Base-by-base conservation (phyloP, 306 rosid species). In the Begonia masoniana region DNA sequence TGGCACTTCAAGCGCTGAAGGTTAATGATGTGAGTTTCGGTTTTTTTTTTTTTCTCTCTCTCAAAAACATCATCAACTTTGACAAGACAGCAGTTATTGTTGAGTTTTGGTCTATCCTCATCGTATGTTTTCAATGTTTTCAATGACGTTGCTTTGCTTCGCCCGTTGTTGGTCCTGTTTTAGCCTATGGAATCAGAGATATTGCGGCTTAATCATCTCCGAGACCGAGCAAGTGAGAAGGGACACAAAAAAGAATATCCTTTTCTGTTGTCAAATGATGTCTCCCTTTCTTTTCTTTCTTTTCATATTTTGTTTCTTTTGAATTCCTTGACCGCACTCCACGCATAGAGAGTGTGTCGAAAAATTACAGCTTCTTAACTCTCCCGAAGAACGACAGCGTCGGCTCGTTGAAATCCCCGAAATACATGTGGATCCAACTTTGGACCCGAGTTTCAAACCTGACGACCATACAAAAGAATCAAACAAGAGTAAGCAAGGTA, bases 161-260 rank as follows among this genome's bases (percentile, higher is more conserved):
- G 1, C 9, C 9, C 9, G 39, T 31, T 31, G 9, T 31, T 31
- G 39, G 2, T 31, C 39, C 7, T 31, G 39, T 31, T 79, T 15
- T 71, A 91, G 97, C 62, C 64, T 63, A 76, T 85, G 65, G 83
- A 74, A 47, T 77, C 77, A 50, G 94, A 91, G 82, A 75, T 69
- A 58, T 60, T 79, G 68, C 77, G 65, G 59, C 78, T 83, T 54
- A 81, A 57, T 63, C 78, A 83, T 68, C 96, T 91, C 24, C 94
- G 81, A 39, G 83, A 78, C 66, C 78, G 85, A 67, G 94, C 97
- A 67, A 85, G 82, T 74, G 94, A 83, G 69, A 85, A 83, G 74
- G 96, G 96, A 63, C 80, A 60, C 58, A 64, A 68, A 65, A 87
- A 85, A 68, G 96, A 91, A 91, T 91, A 91, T 91, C 97, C 97